Conservation (phyloP, 257 asterid species). For the Apocynum venetum region DNA sequence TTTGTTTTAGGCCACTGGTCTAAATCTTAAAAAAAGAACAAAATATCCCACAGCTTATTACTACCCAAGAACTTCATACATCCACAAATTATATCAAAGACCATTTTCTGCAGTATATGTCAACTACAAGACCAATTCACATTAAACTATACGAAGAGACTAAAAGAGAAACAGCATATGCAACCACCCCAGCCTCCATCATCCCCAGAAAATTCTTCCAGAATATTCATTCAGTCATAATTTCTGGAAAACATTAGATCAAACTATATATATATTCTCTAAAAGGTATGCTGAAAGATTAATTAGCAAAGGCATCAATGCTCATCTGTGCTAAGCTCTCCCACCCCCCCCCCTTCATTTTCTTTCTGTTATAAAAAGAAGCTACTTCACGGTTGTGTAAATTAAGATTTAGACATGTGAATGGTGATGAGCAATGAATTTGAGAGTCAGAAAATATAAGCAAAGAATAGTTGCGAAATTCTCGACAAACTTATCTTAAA, state of each 20-base stretch:
- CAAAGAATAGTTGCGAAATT: not conserved
- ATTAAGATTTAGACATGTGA: not conserved
- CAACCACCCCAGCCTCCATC: not conserved
- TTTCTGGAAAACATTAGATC: not conserved
- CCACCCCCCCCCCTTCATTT: not conserved
- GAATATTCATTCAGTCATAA: not conserved
- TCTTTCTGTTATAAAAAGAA: not conserved
- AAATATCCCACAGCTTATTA: not conserved
- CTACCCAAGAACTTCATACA: not conserved
- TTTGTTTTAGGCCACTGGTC: constrained; percentile 4
- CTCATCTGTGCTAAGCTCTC: not conserved
- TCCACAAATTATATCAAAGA: not conserved
- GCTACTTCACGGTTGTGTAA: not conserved
- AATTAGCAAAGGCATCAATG: not conserved
- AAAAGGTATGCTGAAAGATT: not conserved
- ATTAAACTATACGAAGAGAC: not conserved
- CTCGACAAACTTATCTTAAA: not conserved
- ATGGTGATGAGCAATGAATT: not conserved
- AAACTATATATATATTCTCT: not conserved
- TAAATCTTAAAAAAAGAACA: not conserved
- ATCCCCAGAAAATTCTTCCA: not conserved
- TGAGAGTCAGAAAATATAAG: not conserved
- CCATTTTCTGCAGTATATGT: not conserved
- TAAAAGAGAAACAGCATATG: not conserved
- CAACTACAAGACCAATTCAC: not conserved